Base-by-base conservation (phyloP, 495 filamentous ascomycete species). In the Aspergillus nanangensis region DNA sequence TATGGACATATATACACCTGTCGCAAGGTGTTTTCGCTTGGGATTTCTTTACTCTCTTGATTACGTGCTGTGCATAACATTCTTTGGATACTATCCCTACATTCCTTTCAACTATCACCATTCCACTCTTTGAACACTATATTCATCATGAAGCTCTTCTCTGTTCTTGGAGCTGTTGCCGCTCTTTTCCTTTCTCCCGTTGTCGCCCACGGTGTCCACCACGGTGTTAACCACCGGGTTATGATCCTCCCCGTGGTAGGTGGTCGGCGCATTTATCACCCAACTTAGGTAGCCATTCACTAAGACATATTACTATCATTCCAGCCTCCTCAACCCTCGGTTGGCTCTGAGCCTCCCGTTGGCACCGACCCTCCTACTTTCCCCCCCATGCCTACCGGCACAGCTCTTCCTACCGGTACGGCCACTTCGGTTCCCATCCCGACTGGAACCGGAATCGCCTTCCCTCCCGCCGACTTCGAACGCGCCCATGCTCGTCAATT, bases 121-220 rank as follows among this genome's bases (percentile, higher is more conserved):
- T 23, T 20, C 32, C 8, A 23, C 14, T 2, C 33, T 25, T 13
- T n/a, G 8, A 4, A 17, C 8, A 38, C 21, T 14, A 5, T 37
- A 15, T 47, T 48, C 51, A 65, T 41, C 48, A 67, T 69, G 66
- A 69, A 63, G 56, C 44, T 60, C 45, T 58, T 55, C 38, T 22
- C 60, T 58, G 15, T 51, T 37, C 31, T 65, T 41, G 60, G 61
- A 50, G 46, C 58, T 13, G 19, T 50, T 47, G 57, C 53, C 31
- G 57, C 54, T 41, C 50, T 65, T 29, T 52, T 29, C 47, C 31
- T 66, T 44, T 48, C 52, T 38, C 55, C 54, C 11, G 53, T 50
- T 34, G 53, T 56, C 15, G 51, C 55, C 38, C 51, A 55, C 21
- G 44, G 25, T 29, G 7, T 11, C 25, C n/a, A 33, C 25, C 34